Base-by-base conservation (phyloP, 1,139 yeast species). In the Protomyces lactucae-debilis region DNA sequence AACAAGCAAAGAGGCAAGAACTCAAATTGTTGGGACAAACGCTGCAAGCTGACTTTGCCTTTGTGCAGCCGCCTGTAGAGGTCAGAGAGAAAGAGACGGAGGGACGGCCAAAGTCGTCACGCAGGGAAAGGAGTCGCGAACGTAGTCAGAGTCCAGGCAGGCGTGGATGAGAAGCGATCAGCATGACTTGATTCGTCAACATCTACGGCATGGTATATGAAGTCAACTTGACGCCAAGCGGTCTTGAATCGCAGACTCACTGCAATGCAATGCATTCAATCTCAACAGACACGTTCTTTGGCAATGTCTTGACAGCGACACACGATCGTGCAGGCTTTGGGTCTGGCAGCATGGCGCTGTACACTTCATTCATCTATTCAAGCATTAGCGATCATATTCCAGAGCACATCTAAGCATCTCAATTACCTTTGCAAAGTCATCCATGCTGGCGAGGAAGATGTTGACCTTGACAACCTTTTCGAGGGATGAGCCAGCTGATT, bases 371-470 rank as follows among this genome's bases (percentile, higher is more conserved):
- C 79, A 89, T 87, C 69, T 59, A 21, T 52, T 9, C 21, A 14
- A 18, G n/a, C 39, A 25, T 83, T 87, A 68, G 82, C 87, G 32
- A 4, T 28, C 32, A 16, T 23, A 54, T 37, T 3, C 9, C 23
- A 6, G 2, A 28, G 32, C 32, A 28, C 8, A 6, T 28, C 8
- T 28, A 28, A 28, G 32, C 32, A 28, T 28, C 8, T 28, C 32
- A 5, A 28, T 28, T 59, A 59, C 63, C 57, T 57, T 28, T 52
- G 60, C 64, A 72, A 89, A 89, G 73, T 86, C 84, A 70, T 79
- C 79, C 85, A 89, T 89, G 75, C 88, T 93, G 66, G 92, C 84
- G 74, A 89, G 82, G 79, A 88, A 88, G 68, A 88, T 81, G 75
- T 85, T 88, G 72, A 86, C 87, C 78, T 89, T 89, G 72, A 87